Percentiles rank a stretch among this genome's conserved stretches.
Evolutionary conservation across 345 rosid species (phyloP).

Genomic region (Gynandropsis gynandra): DNA sequence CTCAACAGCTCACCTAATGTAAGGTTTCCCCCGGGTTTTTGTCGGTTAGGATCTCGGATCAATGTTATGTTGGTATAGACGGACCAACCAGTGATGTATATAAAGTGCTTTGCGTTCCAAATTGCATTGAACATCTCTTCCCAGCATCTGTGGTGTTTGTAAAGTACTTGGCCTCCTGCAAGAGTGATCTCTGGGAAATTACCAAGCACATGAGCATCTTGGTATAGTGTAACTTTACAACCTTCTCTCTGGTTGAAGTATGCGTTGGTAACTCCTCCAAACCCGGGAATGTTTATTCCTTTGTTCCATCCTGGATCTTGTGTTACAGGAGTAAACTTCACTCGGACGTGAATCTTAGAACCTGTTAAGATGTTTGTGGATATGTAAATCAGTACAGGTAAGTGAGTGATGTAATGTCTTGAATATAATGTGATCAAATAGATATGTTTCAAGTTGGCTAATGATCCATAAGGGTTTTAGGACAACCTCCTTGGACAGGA

Average conservation of each 20-base stretch:
- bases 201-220: conserved; percentile 59
- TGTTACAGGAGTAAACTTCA: conserved; percentile 33
- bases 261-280: conserved; percentile 45
- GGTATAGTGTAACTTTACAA: conserved; percentile 69
- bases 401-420: no score
- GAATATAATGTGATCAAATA: no score
- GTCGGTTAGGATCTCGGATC: conserved; percentile 45
- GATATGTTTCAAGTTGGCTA: no score
- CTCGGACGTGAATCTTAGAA: conserved; percentile 38
- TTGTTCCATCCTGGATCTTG: conserved; percentile 44
- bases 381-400: no score
- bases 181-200: conserved; percentile 25
- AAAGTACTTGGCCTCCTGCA: conserved; percentile 17
- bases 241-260: conserved; percentile 53
- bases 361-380: not conserved
- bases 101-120: conserved; percentile 42
- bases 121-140: conserved; percentile 73
- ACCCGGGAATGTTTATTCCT: conserved; percentile 36
- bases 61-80: conserved; percentile 44
- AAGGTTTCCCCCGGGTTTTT: conserved; percentile 24
- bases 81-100: conserved; percentile 85
- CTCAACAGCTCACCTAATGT: conserved; percentile 52
- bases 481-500: conserved; percentile 32
- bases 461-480: no score
- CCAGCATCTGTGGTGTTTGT: conserved; percentile 57